A percentile compares a stretch with the other conserved stretches of the same genome.
Evolutionary conservation across 768 basidiomycete species (phyloP).

Genomic region (Tephrocybe sp.): DNA sequence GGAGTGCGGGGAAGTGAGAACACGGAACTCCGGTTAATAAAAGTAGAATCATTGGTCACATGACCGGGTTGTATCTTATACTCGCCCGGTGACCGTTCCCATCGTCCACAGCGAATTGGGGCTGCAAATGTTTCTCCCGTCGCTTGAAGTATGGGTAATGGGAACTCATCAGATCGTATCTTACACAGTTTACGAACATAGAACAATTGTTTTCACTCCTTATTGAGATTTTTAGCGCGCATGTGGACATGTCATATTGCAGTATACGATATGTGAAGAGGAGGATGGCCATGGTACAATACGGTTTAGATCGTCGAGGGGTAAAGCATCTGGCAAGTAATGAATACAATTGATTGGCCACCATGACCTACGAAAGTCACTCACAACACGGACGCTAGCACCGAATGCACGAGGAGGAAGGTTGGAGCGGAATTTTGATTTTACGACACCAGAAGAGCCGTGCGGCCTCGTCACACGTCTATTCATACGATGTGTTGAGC

Average conservation of each 20-base stretch:
- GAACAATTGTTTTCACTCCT: not conserved
- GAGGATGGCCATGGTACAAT: slow-evolving; percentile 33
- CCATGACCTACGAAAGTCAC: slow-evolving; percentile 27
- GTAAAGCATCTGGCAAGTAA: slow-evolving; percentile 75
- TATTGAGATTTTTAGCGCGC: slow-evolving; percentile 17
- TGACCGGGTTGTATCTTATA: slow-evolving; percentile 1
- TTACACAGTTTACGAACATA: not conserved
- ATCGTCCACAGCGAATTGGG: not conserved
- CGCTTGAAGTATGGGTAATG: no score
- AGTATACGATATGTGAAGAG: slow-evolving; percentile 37
- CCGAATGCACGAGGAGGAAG: slow-evolving; percentile 94
- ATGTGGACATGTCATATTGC: slow-evolving; percentile 47
- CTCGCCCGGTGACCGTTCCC: not conserved
- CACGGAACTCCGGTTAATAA: not conserved
- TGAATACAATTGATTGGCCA: slow-evolving; percentile 7
- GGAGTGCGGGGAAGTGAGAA: not conserved
- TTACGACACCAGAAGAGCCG: slow-evolving; percentile 93
- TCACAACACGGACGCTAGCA: slow-evolving; percentile 85
- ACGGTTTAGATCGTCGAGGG: slow-evolving; percentile 74
- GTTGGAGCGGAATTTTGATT: slow-evolving; percentile 94
- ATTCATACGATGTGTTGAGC: not conserved
- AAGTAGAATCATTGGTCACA: not conserved
- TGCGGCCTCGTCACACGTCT: slow-evolving; percentile 93
- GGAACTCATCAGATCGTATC: no score
- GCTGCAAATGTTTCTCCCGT: no score